Evolutionary conservation across 495 filamentous ascomycete genomes (phyloP).

Genomic region (Usnea hakonensis): DNA sequence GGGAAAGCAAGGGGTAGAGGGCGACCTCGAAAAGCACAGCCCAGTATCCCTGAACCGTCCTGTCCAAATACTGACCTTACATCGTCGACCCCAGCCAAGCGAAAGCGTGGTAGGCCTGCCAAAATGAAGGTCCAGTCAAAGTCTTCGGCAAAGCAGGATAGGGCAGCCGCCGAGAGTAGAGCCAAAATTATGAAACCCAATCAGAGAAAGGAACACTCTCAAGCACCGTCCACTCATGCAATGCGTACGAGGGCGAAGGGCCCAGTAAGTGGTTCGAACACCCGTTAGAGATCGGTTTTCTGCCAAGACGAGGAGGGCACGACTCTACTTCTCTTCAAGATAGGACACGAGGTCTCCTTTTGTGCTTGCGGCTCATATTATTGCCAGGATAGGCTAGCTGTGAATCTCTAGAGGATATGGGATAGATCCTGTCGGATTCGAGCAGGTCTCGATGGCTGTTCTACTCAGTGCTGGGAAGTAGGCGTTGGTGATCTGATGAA

Average conservation of each 20-base stretch:
- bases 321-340: no score
- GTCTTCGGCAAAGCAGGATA: background rate
- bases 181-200: background rate
- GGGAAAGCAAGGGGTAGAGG: background rate
- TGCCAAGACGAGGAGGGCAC: no score
- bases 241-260: conserved; percentile 1
- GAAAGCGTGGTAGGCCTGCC: background rate
- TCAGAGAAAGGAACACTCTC: background rate
- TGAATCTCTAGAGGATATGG: no score
- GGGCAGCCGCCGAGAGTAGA: background rate
- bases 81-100: background rate
- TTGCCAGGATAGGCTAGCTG: no score
- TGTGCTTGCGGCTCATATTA: no score
- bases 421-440: no score
- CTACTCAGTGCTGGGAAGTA: no score
- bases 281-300: background rate
- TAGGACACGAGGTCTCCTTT: no score
- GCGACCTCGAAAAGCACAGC: background rate
- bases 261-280: background rate
- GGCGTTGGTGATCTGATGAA: no score
- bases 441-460: no score
- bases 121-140: background rate
- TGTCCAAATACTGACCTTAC: background rate
- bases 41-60: background rate
- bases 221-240: background rate